Percentiles rank a stretch among this genome's conserved stretches.
phyloP scores from a whole-genome alignment of 2,329 filamentous ascomycete genomes.

The Zarea fungicola region DNA sequence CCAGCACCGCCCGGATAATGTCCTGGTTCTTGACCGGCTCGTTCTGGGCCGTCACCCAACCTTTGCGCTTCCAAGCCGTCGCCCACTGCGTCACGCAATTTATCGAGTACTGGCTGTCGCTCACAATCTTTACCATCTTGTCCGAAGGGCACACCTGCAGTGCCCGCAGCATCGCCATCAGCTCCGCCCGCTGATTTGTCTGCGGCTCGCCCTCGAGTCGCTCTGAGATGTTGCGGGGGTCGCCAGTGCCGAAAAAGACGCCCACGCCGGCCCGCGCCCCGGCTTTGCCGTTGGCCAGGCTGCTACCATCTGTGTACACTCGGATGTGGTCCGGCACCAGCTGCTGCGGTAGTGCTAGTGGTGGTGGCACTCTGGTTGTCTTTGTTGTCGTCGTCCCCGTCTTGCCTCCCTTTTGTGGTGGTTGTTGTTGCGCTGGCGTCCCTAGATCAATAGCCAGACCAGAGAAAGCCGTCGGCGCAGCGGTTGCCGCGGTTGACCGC shows the following conservation, averaged over 20 bases:
- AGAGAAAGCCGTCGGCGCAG: too few relatives aligned
- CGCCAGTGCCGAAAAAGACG: conserved; percentile 55
- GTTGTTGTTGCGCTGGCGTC: too few relatives aligned
- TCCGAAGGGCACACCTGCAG: conserved; percentile 67
- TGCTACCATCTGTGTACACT: conserved; percentile 61
- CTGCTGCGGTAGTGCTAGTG: conserved; percentile 12
- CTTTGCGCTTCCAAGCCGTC: conserved; percentile 65
- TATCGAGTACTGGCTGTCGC: conserved; percentile 89
- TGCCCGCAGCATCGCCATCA: conserved; percentile 81
- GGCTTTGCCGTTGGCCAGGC: conserved; percentile 50
- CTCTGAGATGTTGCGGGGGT: conserved; percentile 66
- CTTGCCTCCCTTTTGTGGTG: too few relatives aligned
- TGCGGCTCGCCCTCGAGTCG: conserved; percentile 67
- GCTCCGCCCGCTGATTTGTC: conserved; percentile 94
- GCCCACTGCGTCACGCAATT: conserved; percentile 86
- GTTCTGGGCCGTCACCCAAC: conserved; percentile 69
- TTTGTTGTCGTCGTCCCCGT: conserved; percentile 15
- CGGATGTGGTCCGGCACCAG: conserved; percentile 30
- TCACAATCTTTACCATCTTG: conserved; percentile 69
- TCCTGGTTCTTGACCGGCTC: conserved; percentile 83
- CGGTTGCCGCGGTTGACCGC: conserved; percentile 17
- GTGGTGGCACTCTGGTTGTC: conserved; percentile 13
- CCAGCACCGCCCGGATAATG: conserved; percentile 66
- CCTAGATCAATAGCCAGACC: conserved; percentile 14
- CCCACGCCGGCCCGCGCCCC: conserved; percentile 57